Evolutionary conservation across 768 basidiomycete species (phyloP).

Genomic region (Panaeolus papilionaceus): DNA sequence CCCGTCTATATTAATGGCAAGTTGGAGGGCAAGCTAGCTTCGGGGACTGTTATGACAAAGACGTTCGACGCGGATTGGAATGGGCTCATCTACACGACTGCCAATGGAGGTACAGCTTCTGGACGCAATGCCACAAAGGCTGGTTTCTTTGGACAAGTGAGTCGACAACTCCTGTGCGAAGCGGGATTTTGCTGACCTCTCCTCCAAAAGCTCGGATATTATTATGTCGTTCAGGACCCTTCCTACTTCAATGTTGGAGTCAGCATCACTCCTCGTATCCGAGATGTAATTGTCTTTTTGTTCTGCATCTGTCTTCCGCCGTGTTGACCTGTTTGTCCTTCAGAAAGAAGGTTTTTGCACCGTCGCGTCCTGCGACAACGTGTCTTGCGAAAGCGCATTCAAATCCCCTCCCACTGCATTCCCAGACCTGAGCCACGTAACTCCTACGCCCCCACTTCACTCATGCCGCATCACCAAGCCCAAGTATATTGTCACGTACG

Average conservation of each 20-base stretch:
- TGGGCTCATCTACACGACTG: conserved; percentile 33
- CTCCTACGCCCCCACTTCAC: conserved; percentile 31
- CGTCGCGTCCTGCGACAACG: conserved; percentile 27
- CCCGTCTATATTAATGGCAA: conserved; percentile 31
- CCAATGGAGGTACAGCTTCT: conserved; percentile 31
- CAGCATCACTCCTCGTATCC: conserved; percentile 27
- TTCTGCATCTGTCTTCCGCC: no score
- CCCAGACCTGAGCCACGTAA: conserved; percentile 23
- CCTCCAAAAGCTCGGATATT: conserved; percentile 29
- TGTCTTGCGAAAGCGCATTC: conserved; percentile 23
- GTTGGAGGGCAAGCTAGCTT: conserved; percentile 24
- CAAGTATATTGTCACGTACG: conserved; percentile 36
- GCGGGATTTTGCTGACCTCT: neutral
- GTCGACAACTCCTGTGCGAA: neutral
- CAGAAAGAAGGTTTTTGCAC: conserved; percentile 32
- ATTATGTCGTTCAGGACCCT: conserved; percentile 38
- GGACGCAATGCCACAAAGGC: conserved; percentile 30
- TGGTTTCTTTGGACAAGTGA: conserved; percentile 33
- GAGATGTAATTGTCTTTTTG: conserved; percentile 18
- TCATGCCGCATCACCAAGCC: conserved; percentile 27
- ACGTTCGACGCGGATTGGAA: conserved; percentile 27
- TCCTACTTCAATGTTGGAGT: conserved; percentile 34
- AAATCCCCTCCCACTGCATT: conserved; percentile 32
- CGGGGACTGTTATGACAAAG: conserved; percentile 20
- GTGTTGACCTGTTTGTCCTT: neutral